Conservation (phyloP, 2,329 filamentous ascomycete genomes). For the Chrysoporthe austroafricana region DNA sequence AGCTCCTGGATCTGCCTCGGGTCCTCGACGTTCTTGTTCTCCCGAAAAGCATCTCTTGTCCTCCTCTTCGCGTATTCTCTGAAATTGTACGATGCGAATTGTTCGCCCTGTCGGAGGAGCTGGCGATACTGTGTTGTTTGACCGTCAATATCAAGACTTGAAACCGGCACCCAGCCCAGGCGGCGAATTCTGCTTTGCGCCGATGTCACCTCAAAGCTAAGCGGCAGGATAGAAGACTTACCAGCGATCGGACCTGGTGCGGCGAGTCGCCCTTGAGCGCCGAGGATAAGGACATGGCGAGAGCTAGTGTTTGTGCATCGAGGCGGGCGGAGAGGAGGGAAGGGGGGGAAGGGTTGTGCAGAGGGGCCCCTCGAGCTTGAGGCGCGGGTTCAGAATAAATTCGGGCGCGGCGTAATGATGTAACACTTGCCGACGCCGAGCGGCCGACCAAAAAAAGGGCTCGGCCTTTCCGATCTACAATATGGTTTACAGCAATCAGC, state of each 20-base stretch:
- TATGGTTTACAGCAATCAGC: neutral
- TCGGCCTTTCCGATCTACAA: conserved; percentile 23
- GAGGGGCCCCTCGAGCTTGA: conserved; percentile 1
- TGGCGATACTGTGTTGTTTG: conserved; percentile 75
- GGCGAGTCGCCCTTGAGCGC: conserved; percentile 58
- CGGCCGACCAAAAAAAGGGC: conserved; percentile 18
- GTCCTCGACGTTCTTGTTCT: conserved; percentile 75
- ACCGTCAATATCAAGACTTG: conserved; percentile 21
- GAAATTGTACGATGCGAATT: conserved; percentile 97
- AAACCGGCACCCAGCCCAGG: neutral
- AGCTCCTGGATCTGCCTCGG: conserved; percentile 81
- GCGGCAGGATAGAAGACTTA: conserved; percentile 42
- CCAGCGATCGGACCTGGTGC: conserved; percentile 61
- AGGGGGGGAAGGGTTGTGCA: conserved; percentile 4
- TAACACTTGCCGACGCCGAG: conserved; percentile 28
- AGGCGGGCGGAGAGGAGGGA: neutral
- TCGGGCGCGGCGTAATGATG: conserved; percentile 26
- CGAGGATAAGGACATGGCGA: conserved; percentile 33
- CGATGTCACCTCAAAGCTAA: neutral
- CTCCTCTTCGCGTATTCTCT: conserved; percentile 92
- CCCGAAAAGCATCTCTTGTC: conserved; percentile 87
- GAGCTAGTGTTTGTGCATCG: conserved; percentile 22
- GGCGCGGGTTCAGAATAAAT: conserved; percentile 22
- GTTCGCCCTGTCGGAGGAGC: conserved; percentile 79
- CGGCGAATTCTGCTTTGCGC: neutral